phyloP scores from a whole-genome alignment of 352 stramenopile species.

The Phytopythium chamaehyphon region DNA sequence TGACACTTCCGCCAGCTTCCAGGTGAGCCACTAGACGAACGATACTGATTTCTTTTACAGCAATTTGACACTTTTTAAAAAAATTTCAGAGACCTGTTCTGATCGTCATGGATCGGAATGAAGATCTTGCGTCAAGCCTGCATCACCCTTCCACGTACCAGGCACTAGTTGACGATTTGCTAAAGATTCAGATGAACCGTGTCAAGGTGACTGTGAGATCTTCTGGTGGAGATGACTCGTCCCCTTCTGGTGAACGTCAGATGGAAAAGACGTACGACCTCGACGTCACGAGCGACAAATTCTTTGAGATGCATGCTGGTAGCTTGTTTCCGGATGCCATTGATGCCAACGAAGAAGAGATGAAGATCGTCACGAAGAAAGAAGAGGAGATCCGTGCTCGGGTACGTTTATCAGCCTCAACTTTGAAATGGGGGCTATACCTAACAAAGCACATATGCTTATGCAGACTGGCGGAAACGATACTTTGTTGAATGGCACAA shows the following conservation, averaged over 20 bases:
- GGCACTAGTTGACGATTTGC: constrained; percentile 95
- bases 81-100: constrained; percentile 86
- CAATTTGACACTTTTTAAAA: constrained; percentile 1
- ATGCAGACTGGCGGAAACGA: constrained; percentile 62
- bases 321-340: constrained; percentile 81
- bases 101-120: constrained; percentile 97
- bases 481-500: constrained; percentile 67
- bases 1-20: constrained; percentile 55
- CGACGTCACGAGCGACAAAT: constrained; percentile 77
- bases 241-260: constrained; percentile 17
- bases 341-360: constrained; percentile 85
- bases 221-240: constrained; percentile 20
- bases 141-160: constrained; percentile 94
- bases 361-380: constrained; percentile 85
- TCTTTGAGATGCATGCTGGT: constrained; percentile 75
- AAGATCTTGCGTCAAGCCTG: constrained; percentile 94
- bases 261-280: constrained; percentile 78
- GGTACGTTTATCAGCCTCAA: constrained; percentile 9
- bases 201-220: constrained; percentile 88
- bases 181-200: constrained; percentile 89
- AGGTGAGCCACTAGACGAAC: constrained; percentile 23
- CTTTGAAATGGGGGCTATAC: not conserved
- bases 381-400: constrained; percentile 76
- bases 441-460: not conserved
- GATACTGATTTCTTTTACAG: too few species aligned